phyloP scores from a whole-genome alignment of 257 asterid genomes.

The Plectranthus barbatus region DNA sequence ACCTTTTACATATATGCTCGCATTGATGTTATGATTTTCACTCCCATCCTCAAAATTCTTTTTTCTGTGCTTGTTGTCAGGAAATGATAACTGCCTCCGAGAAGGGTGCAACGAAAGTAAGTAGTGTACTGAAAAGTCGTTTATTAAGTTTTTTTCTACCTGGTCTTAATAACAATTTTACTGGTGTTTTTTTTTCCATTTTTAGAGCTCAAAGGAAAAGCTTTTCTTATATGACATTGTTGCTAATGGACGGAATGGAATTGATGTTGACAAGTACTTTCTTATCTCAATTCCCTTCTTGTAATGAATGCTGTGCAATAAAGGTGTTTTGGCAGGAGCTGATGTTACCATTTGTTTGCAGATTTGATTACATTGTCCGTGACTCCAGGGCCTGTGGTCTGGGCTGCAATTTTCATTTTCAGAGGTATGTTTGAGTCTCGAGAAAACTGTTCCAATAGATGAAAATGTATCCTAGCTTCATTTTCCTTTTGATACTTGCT shows the following conservation, averaged over 20 bases:
- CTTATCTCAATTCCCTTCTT: constrained; percentile 13
- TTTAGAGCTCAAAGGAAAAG: constrained; percentile 53
- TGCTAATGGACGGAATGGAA: constrained; percentile 91
- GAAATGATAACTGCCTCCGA: constrained; percentile 76
- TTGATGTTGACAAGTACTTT: constrained; percentile 86
- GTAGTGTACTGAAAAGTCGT: constrained; percentile 16
- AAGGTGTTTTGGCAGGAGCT: not conserved
- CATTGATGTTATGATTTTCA: no score
- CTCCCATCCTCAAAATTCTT: no score
- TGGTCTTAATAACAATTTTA: not conserved
- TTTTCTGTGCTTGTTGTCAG: constrained; percentile 30
- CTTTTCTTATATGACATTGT: constrained; percentile 77
- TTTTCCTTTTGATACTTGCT: not conserved
- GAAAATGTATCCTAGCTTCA: no score
- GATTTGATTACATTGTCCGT: constrained; percentile 86
- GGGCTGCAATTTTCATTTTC: constrained; percentile 75
- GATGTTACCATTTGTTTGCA: constrained; percentile 22
- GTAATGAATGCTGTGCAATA: not conserved
- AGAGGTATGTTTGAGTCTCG: constrained; percentile 44
- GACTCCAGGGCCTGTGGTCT: constrained; percentile 96
- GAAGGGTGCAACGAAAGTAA: constrained; percentile 43
- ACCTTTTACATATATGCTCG: not conserved
- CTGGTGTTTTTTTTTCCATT: constrained; percentile 5
- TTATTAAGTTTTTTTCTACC: not conserved
- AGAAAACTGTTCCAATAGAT: not conserved